phyloP scores from a whole-genome alignment of 2,329 filamentous ascomycete genomes.

The Colletotrichum sp. region DNA sequence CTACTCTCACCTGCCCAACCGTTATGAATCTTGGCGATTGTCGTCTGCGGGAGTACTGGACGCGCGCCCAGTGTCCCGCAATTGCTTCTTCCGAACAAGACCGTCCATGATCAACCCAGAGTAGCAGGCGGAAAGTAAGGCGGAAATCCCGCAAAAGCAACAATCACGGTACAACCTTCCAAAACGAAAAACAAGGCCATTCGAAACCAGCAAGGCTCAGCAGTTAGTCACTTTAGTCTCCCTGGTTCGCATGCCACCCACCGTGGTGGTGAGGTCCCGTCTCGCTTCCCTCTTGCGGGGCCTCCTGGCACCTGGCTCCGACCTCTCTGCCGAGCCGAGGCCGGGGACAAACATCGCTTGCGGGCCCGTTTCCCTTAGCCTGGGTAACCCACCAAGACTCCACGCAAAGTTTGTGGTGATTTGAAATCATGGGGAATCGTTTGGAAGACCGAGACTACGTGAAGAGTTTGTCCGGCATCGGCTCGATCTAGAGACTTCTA shows the following conservation, averaged over 20 bases:
- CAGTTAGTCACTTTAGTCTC: neutral
- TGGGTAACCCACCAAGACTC: neutral
- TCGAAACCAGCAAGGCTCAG: neutral
- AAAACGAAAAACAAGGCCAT: neutral
- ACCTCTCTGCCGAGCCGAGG: constrained; percentile 1
- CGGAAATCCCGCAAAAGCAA: neutral
- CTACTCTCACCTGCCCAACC: neutral
- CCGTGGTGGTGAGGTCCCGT: neutral
- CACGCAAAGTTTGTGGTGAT: neutral
- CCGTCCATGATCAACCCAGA: neutral
- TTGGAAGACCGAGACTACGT: neutral
- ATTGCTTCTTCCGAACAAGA: neutral
- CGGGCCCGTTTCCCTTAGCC: neutral
- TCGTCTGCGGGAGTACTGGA: neutral
- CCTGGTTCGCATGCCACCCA: neutral
- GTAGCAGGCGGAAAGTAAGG: neutral
- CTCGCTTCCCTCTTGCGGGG: neutral
- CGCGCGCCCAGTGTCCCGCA: neutral
- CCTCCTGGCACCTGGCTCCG: neutral
- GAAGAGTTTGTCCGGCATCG: neutral
- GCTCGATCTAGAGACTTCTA: neutral
- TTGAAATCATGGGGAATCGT: neutral
- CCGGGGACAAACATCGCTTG: neutral
- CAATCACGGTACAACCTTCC: neutral
- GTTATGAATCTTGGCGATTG: neutral